Evolutionary conservation across 106 monocot species (phyloP).

Genomic region (Acorus gramineus): DNA sequence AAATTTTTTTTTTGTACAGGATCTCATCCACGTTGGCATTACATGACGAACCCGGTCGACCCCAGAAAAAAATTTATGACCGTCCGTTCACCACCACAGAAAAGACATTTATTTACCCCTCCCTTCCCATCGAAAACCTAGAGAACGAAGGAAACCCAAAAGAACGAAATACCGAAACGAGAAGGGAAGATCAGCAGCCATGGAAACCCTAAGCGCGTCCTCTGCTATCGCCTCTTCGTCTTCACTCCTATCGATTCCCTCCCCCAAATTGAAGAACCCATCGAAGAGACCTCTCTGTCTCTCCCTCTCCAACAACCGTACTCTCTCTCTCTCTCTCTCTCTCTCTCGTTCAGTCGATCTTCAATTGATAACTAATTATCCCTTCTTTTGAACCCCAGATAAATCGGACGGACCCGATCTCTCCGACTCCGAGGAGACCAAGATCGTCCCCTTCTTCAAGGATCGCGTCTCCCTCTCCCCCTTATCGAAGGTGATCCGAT

Average conservation of each 20-base stretch:
- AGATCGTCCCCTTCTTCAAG: slow-evolving; percentile 24
- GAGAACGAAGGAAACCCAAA: no score
- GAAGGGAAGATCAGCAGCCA: slow-evolving; percentile 2
- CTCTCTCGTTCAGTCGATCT: not conserved
- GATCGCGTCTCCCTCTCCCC: slow-evolving; percentile 28
- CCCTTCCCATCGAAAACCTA: no score
- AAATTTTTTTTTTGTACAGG: no score
- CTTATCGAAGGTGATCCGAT: slow-evolving; percentile 13
- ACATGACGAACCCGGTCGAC: no score
- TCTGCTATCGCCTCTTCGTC: slow-evolving; percentile 23
- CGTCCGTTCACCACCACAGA: no score
- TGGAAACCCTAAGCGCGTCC: slow-evolving; percentile 43
- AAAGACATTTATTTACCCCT: no score
- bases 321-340: slow-evolving; percentile 4
- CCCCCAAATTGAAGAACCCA: slow-evolving; percentile 16
- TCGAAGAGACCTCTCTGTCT: slow-evolving; percentile 4
- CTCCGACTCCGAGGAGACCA: slow-evolving; percentile 13
- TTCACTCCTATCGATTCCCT: slow-evolving; percentile 32
- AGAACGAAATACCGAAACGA: no score
- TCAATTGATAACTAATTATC: not conserved
- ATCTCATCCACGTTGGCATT: no score
- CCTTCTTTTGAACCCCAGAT: slow-evolving; percentile 12
- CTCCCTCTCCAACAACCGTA: not conserved
- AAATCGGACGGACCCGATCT: slow-evolving; percentile 40
- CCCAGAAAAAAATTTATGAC: no score